Conservation (phyloP, 2,329 filamentous ascomycete genomes). For the Pseudogymnoascus sp. region DNA sequence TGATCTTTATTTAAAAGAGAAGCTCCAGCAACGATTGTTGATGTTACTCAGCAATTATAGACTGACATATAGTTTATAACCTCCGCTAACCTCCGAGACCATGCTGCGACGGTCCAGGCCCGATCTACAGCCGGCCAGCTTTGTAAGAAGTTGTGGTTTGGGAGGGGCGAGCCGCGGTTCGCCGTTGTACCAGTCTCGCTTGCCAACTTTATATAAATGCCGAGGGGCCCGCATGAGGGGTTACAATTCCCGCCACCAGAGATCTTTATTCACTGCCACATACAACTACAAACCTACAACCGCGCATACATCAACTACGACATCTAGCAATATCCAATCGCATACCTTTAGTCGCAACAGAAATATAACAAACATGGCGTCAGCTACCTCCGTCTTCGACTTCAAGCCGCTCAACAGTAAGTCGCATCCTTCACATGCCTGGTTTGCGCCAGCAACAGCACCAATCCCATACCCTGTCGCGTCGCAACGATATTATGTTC, state of each 20-base stretch:
- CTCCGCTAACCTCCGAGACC: neutral
- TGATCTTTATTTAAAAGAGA: neutral
- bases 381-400: constrained; percentile 68
- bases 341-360: neutral
- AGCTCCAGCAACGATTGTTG: neutral
- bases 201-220: neutral
- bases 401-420: constrained; percentile 76
- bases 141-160: neutral
- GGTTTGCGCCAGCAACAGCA: neutral
- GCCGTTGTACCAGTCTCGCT: neutral
- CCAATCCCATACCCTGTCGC: neutral
- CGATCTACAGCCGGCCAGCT: neutral
- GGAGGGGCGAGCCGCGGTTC: constrained; percentile 1
- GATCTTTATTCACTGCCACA: neutral
- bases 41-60: neutral
- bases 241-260: constrained; percentile 1
- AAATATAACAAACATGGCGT: constrained; percentile 45
- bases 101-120: neutral
- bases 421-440: constrained; percentile 28
- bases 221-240: neutral
- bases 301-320: neutral
- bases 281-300: neutral
- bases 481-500: neutral
- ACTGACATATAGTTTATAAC: neutral
- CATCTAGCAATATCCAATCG: neutral